These are phyloP conservation scores for Wickerhamiella parazyma DNA, from an alignment of 805 yeast species.

Conservation along the genomic window DNA sequence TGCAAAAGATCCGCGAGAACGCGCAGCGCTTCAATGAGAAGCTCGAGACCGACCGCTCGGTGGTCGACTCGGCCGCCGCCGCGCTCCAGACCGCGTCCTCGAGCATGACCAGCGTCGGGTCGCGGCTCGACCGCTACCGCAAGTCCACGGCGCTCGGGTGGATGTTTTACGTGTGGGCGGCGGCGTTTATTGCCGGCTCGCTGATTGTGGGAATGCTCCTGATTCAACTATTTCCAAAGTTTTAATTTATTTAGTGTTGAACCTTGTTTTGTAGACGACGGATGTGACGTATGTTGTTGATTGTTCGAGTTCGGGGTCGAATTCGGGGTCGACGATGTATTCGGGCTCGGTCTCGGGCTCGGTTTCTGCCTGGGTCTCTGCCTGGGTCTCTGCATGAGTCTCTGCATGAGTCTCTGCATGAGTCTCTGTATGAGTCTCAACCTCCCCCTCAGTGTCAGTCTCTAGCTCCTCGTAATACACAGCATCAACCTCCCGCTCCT, in stretches of 20 bases:
- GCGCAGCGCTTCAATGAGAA: slow-evolving; percentile 33
- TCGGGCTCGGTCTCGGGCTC: slow-evolving; percentile 1
- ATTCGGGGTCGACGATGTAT: neutral
- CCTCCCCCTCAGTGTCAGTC: neutral
- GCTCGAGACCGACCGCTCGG: slow-evolving; percentile 25
- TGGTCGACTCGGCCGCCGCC: slow-evolving; percentile 25
- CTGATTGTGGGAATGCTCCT: slow-evolving; percentile 26
- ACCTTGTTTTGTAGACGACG: neutral
- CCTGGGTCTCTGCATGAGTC: neutral
- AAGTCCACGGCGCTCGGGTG: slow-evolving; percentile 28
- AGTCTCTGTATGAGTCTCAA: too few species aligned
- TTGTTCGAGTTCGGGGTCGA: neutral
- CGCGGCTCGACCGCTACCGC: slow-evolving; percentile 24
- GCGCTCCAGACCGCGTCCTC: slow-evolving; percentile 26
- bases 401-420: neutral
- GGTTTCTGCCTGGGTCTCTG: neutral
- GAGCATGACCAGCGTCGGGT: slow-evolving; percentile 27
- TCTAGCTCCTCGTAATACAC: slow-evolving; percentile 2
- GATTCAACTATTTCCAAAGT: slow-evolving; percentile 28
- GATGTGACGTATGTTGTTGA: slow-evolving; percentile 1
- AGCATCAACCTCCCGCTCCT: neutral
- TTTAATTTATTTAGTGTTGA: slow-evolving; percentile 17
- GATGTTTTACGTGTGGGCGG: slow-evolving; percentile 28
- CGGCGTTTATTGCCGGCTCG: slow-evolving; percentile 24
- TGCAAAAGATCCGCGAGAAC: slow-evolving; percentile 34